phyloP scores from a whole-genome alignment of 306 rosid species.

The Heteromeles arbutifolia region DNA sequence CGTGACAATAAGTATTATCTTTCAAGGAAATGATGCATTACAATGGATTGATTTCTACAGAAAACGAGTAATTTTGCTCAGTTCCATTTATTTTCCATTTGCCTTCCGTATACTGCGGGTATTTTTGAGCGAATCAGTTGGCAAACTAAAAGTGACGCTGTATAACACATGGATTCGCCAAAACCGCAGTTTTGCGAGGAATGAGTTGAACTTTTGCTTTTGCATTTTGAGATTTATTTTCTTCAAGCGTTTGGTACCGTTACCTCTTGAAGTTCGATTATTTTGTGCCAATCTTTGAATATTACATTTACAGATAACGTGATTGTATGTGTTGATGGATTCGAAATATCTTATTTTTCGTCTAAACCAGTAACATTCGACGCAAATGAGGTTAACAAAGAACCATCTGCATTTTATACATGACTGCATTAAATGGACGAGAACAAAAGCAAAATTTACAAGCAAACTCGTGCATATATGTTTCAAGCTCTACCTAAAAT shows the following conservation, averaged over 20 bases:
- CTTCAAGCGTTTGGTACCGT: too few species aligned
- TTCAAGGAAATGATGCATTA: constrained; percentile 3
- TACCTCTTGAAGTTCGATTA: too few species aligned
- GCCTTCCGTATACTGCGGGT: background rate
- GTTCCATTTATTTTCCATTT: background rate
- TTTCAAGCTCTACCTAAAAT: constrained; percentile 2
- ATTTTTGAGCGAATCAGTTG: background rate
- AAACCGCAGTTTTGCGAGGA: background rate
- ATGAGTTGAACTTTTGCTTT: background rate
- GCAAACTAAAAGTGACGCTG: background rate
- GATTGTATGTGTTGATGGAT: too few species aligned
- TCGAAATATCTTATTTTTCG: too few species aligned
- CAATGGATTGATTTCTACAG: background rate
- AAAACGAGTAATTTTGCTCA: background rate
- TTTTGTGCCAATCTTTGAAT: too few species aligned
- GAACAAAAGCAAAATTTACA: background rate
- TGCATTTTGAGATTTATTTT: too few species aligned
- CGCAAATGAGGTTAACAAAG: background rate
- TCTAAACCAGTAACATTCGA: too few species aligned
- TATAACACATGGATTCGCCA: too few species aligned
- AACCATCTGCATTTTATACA: background rate
- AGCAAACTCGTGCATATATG: constrained; percentile 8
- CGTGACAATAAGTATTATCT: constrained; percentile 1
- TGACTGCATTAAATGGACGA: background rate
- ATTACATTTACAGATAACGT: too few species aligned